phyloP scores from a whole-genome alignment of 768 basidiomycete species.

The Lactarius akahatsu region DNA sequence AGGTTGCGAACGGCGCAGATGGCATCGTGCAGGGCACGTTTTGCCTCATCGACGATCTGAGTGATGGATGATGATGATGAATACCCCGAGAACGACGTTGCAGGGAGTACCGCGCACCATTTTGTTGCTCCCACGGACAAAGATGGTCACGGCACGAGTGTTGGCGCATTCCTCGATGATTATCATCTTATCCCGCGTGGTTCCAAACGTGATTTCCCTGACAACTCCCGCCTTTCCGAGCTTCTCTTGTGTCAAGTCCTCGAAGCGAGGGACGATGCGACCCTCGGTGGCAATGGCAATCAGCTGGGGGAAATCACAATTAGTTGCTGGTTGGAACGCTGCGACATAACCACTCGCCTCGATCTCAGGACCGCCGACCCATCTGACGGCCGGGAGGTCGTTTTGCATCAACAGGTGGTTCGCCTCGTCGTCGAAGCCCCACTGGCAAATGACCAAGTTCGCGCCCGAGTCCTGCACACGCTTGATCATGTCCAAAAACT shows the following conservation, averaged over 20 bases:
- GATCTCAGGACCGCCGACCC: constrained; percentile 99
- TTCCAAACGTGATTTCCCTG: constrained; percentile 93
- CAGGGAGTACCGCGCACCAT: constrained; percentile 63
- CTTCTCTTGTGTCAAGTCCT: constrained; percentile 89
- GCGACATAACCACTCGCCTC: constrained; percentile 55
- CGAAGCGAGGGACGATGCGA: constrained; percentile 96
- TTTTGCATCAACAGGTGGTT: constrained; percentile 99
- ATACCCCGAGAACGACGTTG: neutral
- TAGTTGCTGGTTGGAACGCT: neutral
- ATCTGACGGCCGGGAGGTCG: constrained; percentile 92
- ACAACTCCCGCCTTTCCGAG: constrained; percentile 93
- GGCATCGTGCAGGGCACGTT: constrained; percentile 96
- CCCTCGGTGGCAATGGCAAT: constrained; percentile 99
- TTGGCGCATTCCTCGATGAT: constrained; percentile 99
- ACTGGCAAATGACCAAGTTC: constrained; percentile 98
- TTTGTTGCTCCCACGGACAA: constrained; percentile 97
- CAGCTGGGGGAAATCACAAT: constrained; percentile 50
- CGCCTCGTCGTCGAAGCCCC: constrained; percentile 99
- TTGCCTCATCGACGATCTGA: constrained; percentile 98
- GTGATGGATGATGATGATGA: neutral
- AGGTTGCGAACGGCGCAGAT: constrained; percentile 96
- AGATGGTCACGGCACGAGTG: constrained; percentile 92
- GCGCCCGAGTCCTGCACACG: constrained; percentile 95
- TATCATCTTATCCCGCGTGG: constrained; percentile 98
- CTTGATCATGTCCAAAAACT: constrained; percentile 97